phyloP scores from a whole-genome alignment of 225 moss, liverwort and hornwort genomes.

The Antitrichia curtipendula region DNA sequence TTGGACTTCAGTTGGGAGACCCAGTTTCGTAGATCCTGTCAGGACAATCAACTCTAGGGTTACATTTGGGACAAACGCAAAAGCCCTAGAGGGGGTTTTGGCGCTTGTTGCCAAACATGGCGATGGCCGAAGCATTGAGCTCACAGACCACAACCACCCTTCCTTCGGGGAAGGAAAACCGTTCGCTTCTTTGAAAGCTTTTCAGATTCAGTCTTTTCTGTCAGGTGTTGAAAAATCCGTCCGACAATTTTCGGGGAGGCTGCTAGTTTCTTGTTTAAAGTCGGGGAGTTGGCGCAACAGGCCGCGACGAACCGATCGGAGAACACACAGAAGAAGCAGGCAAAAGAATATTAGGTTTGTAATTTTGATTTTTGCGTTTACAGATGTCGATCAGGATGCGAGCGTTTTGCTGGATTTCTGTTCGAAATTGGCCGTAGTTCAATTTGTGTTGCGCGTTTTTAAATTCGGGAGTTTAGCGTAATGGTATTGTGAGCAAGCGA shows the following conservation, averaged over 20 bases:
- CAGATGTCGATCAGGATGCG: background rate
- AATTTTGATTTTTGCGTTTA: background rate
- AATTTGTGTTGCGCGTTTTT: background rate
- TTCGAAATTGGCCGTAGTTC: background rate
- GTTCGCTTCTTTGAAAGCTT: background rate
- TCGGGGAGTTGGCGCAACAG: background rate
- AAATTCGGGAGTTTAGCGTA: background rate
- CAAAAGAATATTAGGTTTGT: background rate
- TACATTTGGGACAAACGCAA: background rate
- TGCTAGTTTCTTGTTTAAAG: background rate
- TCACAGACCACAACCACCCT: background rate
- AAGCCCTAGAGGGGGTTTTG: background rate
- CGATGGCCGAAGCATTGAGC: background rate
- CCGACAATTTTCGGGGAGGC: background rate
- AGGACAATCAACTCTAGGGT: accelerated
- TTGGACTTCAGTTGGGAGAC: background rate
- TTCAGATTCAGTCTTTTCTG: background rate
- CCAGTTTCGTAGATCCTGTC: background rate
- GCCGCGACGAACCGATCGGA: background rate
- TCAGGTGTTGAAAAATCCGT: background rate
- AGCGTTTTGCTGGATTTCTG: background rate
- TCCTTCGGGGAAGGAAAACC: background rate
- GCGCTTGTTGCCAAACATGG: background rate
- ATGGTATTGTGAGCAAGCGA: background rate
- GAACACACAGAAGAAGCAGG: background rate